Evolutionary conservation across 1,284 basidiomycete genomes (phyloP).

Genomic region (Heterobasidion irregulare): DNA sequence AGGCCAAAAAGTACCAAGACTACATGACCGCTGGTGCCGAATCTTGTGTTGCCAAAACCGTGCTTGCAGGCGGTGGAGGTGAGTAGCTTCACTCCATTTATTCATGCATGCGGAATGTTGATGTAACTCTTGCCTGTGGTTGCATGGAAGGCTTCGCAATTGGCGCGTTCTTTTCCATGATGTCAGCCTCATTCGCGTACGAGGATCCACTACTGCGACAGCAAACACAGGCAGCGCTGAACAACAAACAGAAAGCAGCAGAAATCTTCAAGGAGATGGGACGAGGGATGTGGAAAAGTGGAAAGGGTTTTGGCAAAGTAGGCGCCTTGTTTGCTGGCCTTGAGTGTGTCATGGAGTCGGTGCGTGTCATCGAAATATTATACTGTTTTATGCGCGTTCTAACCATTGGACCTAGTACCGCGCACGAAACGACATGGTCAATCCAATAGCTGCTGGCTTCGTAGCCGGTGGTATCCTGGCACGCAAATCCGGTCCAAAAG

Average conservation of each 20-base stretch:
- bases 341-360: constrained; percentile 94
- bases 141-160: constrained; percentile 68
- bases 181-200: constrained; percentile 92
- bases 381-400: background rate
- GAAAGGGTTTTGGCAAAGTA: constrained; percentile 93
- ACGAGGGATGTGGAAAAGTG: constrained; percentile 82
- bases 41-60: constrained; percentile 79
- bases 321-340: constrained; percentile 90
- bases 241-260: constrained; percentile 69
- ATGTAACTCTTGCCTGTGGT: background rate
- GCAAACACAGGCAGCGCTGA: constrained; percentile 50
- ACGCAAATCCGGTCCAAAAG: constrained; percentile 77
- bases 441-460: constrained; percentile 69
- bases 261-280: constrained; percentile 95
- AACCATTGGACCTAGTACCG: constrained; percentile 65
- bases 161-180: constrained; percentile 93
- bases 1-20: constrained; percentile 71
- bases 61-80: constrained; percentile 76
- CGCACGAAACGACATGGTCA: constrained; percentile 91
- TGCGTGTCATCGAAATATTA: constrained; percentile 35
- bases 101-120: background rate
- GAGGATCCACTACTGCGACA: constrained; percentile 86
- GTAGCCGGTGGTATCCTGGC: constrained; percentile 78
- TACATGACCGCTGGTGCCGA: constrained; percentile 70
- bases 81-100: constrained; percentile 20